Evolutionary conservation across 2,329 filamentous ascomycete genomes (phyloP), one percentile per base, ranked within the genome.

Genomic region (Ambrosiella xylebori): DNA sequence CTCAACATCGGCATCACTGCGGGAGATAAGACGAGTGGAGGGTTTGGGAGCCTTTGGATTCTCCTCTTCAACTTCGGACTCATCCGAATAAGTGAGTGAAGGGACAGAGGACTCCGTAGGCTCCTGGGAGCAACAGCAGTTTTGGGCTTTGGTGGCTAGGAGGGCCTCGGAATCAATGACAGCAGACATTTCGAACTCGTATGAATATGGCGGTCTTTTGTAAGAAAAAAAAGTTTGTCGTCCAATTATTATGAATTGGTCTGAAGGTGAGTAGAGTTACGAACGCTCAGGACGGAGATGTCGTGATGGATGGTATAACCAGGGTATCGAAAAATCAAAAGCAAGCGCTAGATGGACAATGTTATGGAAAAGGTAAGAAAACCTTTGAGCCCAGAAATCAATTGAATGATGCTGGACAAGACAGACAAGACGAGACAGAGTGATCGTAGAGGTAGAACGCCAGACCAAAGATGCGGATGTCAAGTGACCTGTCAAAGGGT

Each of bases 21-120:
- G 78, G 49, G 80, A 78, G 63, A 84, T 82, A 50, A 88, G 74
- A 12, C 78, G 77, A 7, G 84, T 88, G 3, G 83, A 87, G 58
- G 83, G 27, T 27, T 27, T 27, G 27, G 27, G 27, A 27, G 85
- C 56, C 84, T 82, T 57, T 84, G 77, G 37, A 70, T 73, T 51
- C 78, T 76, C 75, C 54, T 80, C 77, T 58, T 76, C 74, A 59
- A 79, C 78, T 63, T 82, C 79, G 35, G 79, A 81, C 62, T 81
- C 76, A 62, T 77, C 79, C 12, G 80, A 82, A 64, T 79, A 83
- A 58, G 78, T 81, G 58, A 84, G 73, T 1, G 80, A 82, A 1
- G 81, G 80, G 8, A 75, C 69, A 11, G 79, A 81, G 47, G 74
- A 73, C 1, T 73, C 64, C 1, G 38, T 37, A 27, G 57, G 58